A percentile compares a stretch with the other conserved stretches of the same genome.
phyloP scores from a whole-genome alignment of 768 basidiomycete species.

The Chalciporus piperatus region DNA sequence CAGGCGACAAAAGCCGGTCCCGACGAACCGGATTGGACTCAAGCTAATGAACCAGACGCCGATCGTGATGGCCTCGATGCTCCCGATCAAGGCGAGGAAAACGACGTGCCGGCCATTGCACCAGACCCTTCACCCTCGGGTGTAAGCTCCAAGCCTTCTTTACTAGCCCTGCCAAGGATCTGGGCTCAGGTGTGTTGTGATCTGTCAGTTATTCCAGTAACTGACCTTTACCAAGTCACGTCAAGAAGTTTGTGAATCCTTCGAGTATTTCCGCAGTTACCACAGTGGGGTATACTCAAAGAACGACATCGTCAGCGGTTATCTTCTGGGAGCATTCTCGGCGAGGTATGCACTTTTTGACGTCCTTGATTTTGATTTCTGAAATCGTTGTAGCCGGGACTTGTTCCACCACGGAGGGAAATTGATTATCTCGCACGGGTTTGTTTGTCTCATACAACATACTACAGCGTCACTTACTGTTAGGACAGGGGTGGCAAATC shows the following conservation, averaged over 20 bases:
- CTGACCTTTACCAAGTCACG: constrained; percentile 51
- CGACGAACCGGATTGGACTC: constrained; percentile 24
- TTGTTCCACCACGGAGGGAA: constrained; percentile 60
- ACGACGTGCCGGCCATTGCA: constrained; percentile 15
- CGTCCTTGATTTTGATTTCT: constrained; percentile 7
- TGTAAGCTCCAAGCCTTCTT: constrained; percentile 17
- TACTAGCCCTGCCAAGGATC: constrained; percentile 35
- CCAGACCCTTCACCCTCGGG: background rate
- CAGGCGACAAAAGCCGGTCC: constrained; percentile 3
- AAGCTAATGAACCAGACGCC: constrained; percentile 17
- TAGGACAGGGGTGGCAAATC: constrained; percentile 62
- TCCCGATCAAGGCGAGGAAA: constrained; percentile 8
- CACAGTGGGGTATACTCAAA: constrained; percentile 76
- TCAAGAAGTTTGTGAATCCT: constrained; percentile 81
- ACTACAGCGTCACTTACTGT: background rate
- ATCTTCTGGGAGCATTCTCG: constrained; percentile 70
- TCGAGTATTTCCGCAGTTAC: constrained; percentile 65
- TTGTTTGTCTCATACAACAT: constrained; percentile 16
- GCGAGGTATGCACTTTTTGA: constrained; percentile 46
- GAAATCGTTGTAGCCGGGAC: constrained; percentile 53
- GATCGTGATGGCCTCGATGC: constrained; percentile 9
- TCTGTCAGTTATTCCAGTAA: background rate
- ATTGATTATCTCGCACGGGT: constrained; percentile 86
- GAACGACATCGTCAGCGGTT: constrained; percentile 64
- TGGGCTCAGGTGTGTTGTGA: constrained; percentile 42